Percentiles rank a stretch among this genome's conserved stretches.
Evolutionary conservation across 202 grass and related monocot genomes (phyloP).

Genomic region (Cymbopogon flexuosus): DNA sequence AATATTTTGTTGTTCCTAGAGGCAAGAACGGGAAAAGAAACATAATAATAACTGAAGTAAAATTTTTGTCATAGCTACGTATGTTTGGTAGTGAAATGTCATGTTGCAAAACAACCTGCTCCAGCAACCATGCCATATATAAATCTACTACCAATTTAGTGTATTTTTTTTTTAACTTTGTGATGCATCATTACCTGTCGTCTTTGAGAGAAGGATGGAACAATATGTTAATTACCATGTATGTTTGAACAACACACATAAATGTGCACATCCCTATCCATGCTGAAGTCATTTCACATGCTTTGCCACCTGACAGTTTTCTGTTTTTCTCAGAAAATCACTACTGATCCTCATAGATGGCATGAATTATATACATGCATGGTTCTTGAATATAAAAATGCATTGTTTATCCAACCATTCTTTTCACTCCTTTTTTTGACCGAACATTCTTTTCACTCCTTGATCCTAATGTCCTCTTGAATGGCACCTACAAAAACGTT

Average conservation of each 20-base stretch:
- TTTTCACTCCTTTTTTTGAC: too few species aligned
- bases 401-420: too few species aligned
- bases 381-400: too few species aligned
- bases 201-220: neutral
- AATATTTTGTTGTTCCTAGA: neutral
- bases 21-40: neutral
- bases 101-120: neutral
- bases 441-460: too few species aligned
- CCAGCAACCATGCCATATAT: too few species aligned
- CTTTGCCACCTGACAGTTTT: neutral
- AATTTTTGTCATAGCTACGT: too few species aligned
- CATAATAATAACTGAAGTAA: neutral
- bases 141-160: neutral
- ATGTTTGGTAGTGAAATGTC: neutral
- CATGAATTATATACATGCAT: too few species aligned
- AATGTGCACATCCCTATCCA: neutral
- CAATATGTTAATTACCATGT: neutral
- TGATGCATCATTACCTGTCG: neutral
- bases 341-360: neutral
- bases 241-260: neutral
- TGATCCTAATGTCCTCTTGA: too few species aligned
- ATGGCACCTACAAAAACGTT: too few species aligned
- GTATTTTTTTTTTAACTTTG: neutral
- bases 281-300: slow-evolving; percentile 1
- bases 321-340: neutral